These are phyloP conservation scores for Rhizopogon hawkerae DNA, from an alignment of 1,284 basidiomycete species.

Conservation along the genomic window DNA sequence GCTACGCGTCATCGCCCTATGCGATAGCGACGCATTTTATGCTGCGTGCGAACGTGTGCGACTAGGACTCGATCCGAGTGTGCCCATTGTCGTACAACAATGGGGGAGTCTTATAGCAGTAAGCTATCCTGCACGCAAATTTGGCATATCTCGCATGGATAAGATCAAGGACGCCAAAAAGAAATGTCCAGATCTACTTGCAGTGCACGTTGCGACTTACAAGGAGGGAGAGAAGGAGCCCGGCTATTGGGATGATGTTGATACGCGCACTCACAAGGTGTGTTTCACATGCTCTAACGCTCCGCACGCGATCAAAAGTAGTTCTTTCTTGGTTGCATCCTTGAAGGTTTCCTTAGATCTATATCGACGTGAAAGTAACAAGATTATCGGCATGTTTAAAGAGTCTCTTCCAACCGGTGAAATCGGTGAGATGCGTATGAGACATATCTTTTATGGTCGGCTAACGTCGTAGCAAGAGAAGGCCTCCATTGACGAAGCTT, in stretches of 20 bases:
- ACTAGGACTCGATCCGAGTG: conserved; percentile 62
- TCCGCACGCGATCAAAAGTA: background rate
- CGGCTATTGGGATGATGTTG: conserved; percentile 82
- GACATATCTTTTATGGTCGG: background rate
- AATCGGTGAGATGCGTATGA: conserved; percentile 41
- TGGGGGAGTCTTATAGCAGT: conserved; percentile 92
- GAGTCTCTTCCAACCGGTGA: conserved; percentile 66
- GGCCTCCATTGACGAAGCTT: conserved; percentile 79
- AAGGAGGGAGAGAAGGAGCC: conserved; percentile 84
- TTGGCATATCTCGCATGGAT: conserved; percentile 80
- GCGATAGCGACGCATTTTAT: conserved; percentile 92
- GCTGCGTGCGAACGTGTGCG: conserved; percentile 86
- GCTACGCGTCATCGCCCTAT: conserved; percentile 75
- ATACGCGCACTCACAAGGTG: conserved; percentile 89
- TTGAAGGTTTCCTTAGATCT: conserved; percentile 85
- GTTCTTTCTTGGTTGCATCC: conserved; percentile 10
- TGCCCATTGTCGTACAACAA: conserved; percentile 86
- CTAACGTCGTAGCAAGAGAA: conserved; percentile 48
- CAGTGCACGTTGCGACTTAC: conserved; percentile 93
- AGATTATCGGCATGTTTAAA: conserved; percentile 83
- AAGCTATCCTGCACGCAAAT: conserved; percentile 90
- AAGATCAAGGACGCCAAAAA: conserved; percentile 75
- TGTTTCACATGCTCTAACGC: conserved; percentile 7
- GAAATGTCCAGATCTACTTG: conserved; percentile 76
- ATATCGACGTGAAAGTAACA: conserved; percentile 85